These are phyloP conservation scores for Candolleomyces aberdarensis DNA, from an alignment of 768 basidiomycete species.

Conservation along the genomic window DNA sequence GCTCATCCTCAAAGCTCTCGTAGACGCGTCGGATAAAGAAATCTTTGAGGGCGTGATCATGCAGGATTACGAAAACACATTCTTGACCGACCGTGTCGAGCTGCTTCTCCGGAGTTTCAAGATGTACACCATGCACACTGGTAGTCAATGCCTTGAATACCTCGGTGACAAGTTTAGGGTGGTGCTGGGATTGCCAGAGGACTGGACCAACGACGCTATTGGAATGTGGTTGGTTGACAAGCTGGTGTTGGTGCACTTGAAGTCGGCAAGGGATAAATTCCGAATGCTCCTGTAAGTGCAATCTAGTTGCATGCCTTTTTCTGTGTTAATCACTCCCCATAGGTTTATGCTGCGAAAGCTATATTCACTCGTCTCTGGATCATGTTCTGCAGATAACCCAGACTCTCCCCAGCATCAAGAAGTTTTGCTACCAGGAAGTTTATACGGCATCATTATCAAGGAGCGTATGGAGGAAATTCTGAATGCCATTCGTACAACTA, in stretches of 20 bases:
- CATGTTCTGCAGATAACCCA: slow-evolving; percentile 92
- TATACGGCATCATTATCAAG: slow-evolving; percentile 98
- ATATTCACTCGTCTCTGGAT: slow-evolving; percentile 84
- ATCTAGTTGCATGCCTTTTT: not conserved
- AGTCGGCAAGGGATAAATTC: slow-evolving; percentile 88
- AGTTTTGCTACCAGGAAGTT: slow-evolving; percentile 85
- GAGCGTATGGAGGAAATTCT: slow-evolving; percentile 92
- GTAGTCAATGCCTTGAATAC: slow-evolving; percentile 90
- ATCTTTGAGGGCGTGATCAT: slow-evolving; percentile 96
- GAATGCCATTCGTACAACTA: slow-evolving; percentile 64
- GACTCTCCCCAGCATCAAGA: slow-evolving; percentile 99
- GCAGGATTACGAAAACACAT: slow-evolving; percentile 96
- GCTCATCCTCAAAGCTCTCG: slow-evolving; percentile 91
- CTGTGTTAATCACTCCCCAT: slow-evolving; percentile 3
- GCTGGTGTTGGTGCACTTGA: slow-evolving; percentile 87
- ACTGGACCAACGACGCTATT: slow-evolving; percentile 81
- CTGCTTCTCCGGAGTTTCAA: slow-evolving; percentile 93
- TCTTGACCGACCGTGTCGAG: slow-evolving; percentile 96
- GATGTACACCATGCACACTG: slow-evolving; percentile 82
- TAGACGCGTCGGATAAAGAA: slow-evolving; percentile 89
- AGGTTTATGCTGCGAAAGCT: slow-evolving; percentile 98
- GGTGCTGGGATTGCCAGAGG: slow-evolving; percentile 86
- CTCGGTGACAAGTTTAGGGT: slow-evolving; percentile 96
- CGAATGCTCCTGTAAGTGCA: slow-evolving; percentile 81
- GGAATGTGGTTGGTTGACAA: slow-evolving; percentile 83